Conservation (phyloP, 2,329 filamentous ascomycete species). For the Pochonia chlamydosporia region DNA sequence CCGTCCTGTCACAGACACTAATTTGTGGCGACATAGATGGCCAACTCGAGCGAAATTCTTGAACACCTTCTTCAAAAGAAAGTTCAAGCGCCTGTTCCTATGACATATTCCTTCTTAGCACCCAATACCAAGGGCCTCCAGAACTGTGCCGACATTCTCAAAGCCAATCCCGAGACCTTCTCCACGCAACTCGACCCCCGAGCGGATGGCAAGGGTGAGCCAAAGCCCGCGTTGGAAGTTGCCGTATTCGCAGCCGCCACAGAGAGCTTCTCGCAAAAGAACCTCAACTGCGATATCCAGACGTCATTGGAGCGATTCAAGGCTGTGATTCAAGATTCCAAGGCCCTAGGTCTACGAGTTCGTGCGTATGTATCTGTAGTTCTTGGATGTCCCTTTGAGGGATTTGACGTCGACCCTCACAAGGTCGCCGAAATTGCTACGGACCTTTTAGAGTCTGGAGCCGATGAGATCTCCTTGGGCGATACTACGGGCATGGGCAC, state of each 20-base stretch:
- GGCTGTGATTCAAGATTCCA: slow-evolving; percentile 63
- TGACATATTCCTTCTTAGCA: slow-evolving; percentile 75
- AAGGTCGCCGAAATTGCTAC: slow-evolving; percentile 61
- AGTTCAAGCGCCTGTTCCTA: slow-evolving; percentile 45
- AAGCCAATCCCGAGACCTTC: slow-evolving; percentile 42
- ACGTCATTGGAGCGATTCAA: slow-evolving; percentile 66
- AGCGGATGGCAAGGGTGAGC: slow-evolving; percentile 28
- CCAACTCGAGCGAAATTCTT: slow-evolving; percentile 69
- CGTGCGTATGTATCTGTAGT: slow-evolving; percentile 78
- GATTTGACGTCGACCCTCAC: slow-evolving; percentile 56
- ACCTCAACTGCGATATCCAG: slow-evolving; percentile 74
- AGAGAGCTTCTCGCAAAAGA: slow-evolving; percentile 73
- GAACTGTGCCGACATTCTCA: slow-evolving; percentile 51
- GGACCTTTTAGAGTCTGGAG: slow-evolving; percentile 75
- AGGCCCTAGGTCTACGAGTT: slow-evolving; percentile 59
- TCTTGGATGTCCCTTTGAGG: slow-evolving; percentile 72
- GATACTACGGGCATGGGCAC: slow-evolving; percentile 92
- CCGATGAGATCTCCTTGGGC: slow-evolving; percentile 83
- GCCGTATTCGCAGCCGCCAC: slow-evolving; percentile 80
- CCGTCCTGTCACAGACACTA: no score
- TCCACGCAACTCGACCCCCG: slow-evolving; percentile 44
- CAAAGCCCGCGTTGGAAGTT: slow-evolving; percentile 56
- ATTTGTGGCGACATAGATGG: slow-evolving; percentile 65
- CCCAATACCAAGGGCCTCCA: slow-evolving; percentile 71
- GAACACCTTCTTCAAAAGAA: slow-evolving; percentile 57